Evolutionary conservation across 768 basidiomycete species (phyloP).

Genomic region (Mycena belliarum): DNA sequence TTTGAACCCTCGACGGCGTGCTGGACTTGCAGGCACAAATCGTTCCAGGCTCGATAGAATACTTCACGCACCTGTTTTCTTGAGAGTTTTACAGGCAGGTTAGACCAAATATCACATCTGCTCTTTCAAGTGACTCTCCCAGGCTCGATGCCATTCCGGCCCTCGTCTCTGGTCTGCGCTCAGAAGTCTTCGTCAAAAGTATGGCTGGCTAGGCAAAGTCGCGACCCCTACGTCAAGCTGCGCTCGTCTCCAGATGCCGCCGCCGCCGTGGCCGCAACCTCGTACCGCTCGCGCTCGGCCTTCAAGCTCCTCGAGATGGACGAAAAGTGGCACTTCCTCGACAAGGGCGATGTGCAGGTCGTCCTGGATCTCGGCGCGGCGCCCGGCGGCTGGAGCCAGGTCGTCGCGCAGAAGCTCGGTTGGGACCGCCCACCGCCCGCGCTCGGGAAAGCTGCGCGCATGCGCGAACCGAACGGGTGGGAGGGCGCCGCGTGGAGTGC

Average conservation of each 20-base stretch:
- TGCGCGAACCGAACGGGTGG: conserved; percentile 18
- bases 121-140: too few relatives aligned
- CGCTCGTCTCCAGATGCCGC: conserved; percentile 4
- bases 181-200: conserved; percentile 45
- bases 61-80: too few relatives aligned
- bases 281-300: conserved; percentile 84
- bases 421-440: conserved; percentile 31
- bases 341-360: conserved; percentile 50
- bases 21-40: too few relatives aligned
- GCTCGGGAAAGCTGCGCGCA: not conserved
- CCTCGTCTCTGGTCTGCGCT: conserved; percentile 19
- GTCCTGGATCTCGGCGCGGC: conserved; percentile 91
- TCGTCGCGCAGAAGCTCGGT: conserved; percentile 65
- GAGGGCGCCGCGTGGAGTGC: too few relatives aligned
- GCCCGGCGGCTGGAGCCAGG: conserved; percentile 95
- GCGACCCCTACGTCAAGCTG: conserved; percentile 69
- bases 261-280: conserved; percentile 22
- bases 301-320: conserved; percentile 90
- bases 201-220: conserved; percentile 72
- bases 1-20: too few relatives aligned
- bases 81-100: too few relatives aligned
- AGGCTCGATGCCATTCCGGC: conserved; percentile 24
- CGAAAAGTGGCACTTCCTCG: conserved; percentile 52
- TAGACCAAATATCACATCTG: too few relatives aligned
- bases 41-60: too few relatives aligned